phyloP scores from a whole-genome alignment of 2,329 filamentous ascomycete species.

The Aspergillus calidoustus region DNA sequence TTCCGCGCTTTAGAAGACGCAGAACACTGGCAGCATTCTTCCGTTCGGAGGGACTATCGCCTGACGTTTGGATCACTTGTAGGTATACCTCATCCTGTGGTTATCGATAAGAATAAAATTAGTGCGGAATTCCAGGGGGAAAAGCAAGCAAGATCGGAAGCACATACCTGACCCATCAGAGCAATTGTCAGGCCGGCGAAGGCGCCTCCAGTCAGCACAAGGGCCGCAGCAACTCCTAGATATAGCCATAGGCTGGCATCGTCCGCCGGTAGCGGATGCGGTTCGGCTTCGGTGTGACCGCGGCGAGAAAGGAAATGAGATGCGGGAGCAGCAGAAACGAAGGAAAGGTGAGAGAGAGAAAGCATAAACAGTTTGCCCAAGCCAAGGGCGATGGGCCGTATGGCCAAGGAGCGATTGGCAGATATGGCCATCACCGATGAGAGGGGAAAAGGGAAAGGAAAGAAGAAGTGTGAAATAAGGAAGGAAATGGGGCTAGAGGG shows the following conservation, averaged over 20 bases:
- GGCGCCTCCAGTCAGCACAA: conserved; percentile 86
- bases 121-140: not conserved
- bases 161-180: conserved; percentile 64
- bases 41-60: conserved; percentile 75
- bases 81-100: conserved; percentile 93
- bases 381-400: conserved; percentile 45
- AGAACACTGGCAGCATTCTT: conserved; percentile 84
- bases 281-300: conserved; percentile 23
- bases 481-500: conserved; percentile 14
- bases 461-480: conserved; percentile 2
- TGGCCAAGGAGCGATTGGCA: conserved; percentile 38
- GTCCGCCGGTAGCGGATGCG: conserved; percentile 56
- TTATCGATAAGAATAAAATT: conserved; percentile 11
- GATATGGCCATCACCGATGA: conserved; percentile 33
- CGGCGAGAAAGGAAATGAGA: conserved; percentile 18
- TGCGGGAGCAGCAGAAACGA: conserved; percentile 44
- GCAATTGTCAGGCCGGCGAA: conserved; percentile 85
- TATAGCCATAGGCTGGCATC: conserved; percentile 79
- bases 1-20: conserved; percentile 79
- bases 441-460: conserved; percentile 6
- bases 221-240: conserved; percentile 73
- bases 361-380: conserved; percentile 48
- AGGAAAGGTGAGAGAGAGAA: conserved; percentile 42
- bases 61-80: conserved; percentile 87
- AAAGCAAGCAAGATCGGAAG: not conserved